Evolutionary conservation across 179 eudicot species (phyloP).

Genomic region (Nepenthes alata): DNA sequence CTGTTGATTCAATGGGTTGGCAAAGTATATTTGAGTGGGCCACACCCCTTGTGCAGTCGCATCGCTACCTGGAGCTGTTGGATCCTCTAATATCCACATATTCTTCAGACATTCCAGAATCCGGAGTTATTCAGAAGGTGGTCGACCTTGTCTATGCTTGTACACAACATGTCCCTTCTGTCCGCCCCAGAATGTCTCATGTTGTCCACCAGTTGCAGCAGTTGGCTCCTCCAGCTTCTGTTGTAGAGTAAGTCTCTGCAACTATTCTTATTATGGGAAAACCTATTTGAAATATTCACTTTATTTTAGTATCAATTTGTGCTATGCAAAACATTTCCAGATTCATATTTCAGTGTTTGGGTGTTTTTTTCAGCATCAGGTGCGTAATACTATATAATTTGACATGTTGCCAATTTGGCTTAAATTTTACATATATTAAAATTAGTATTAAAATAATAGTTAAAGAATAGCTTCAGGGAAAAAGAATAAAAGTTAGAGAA

Average conservation of each 20-base stretch:
- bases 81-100: constrained; percentile 56
- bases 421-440: no score
- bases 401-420: no score
- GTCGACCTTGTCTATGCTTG: constrained; percentile 91
- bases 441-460: no score
- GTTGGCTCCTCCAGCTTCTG: constrained; percentile 34
- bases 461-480: no score
- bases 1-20: constrained; percentile 76
- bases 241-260: constrained; percentile 16
- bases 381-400: no score
- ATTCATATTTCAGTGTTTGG: no score
- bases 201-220: constrained; percentile 94
- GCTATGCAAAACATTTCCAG: no score
- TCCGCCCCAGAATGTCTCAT: constrained; percentile 96
- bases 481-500: no score
- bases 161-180: constrained; percentile 81
- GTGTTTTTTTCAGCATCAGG: no score
- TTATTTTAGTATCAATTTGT: no score
- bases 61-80: constrained; percentile 58
- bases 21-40: constrained; percentile 97
- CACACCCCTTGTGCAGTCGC: constrained; percentile 71
- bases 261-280: no score
- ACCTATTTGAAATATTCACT: no score
- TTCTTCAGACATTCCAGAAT: constrained; percentile 46
- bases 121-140: constrained; percentile 73